Evolutionary conservation across 164 flowering plant species (phyloP).

Genomic region (Hamamelis virginiana): DNA sequence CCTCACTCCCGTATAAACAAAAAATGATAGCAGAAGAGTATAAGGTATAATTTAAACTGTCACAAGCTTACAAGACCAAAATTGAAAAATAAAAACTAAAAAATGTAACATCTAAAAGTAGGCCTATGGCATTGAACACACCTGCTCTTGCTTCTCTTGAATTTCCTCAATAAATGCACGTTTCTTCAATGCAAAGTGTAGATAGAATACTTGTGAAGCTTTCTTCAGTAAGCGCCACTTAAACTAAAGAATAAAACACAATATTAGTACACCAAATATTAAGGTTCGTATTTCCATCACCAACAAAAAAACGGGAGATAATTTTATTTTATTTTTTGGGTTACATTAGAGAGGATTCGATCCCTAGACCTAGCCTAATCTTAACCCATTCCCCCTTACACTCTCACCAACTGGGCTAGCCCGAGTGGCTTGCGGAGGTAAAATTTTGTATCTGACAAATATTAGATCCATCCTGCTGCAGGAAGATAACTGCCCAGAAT

Average conservation of each 20-base stretch:
- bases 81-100: background rate
- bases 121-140: conserved; percentile 18
- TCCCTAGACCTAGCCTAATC: too few relatives aligned
- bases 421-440: too few relatives aligned
- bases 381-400: too few relatives aligned
- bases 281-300: too few relatives aligned
- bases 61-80: conserved; percentile 5
- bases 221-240: conserved; percentile 92
- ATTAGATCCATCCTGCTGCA: too few relatives aligned
- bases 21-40: background rate
- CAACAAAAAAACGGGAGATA: too few relatives aligned
- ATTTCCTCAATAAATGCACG: conserved; percentile 88
- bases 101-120: background rate
- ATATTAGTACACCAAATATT: conserved; percentile 8
- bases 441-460: too few relatives aligned
- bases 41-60: background rate
- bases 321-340: too few relatives aligned
- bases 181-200: conserved; percentile 90
- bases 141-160: conserved; percentile 98
- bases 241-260: conserved; percentile 47
- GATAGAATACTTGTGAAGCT: conserved; percentile 81
- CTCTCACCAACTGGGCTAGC: too few relatives aligned
- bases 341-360: too few relatives aligned
- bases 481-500: too few relatives aligned
- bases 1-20: conserved; percentile 6